Evolutionary conservation across 192 early-diverging fungal species (phyloP), one percentile per base, ranked within the genome.

Genomic region (Rhizoclosmatium sp.): DNA sequence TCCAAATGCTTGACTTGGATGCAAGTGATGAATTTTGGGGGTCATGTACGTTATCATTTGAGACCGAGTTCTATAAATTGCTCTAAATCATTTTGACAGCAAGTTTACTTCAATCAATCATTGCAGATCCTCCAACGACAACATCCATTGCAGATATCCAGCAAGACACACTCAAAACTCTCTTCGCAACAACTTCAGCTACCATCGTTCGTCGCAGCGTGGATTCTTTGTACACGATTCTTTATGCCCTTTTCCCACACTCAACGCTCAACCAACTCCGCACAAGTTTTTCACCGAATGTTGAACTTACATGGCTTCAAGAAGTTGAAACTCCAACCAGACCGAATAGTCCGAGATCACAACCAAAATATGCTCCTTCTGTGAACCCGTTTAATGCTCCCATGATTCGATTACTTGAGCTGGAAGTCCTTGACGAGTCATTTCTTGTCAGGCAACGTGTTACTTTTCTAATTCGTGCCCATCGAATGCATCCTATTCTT

Each of bases 1-100:
- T 76, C 19, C 75, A 76, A 67, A 76, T 76, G 75, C 4, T 40
- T 31, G 75, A 76, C 42, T 76, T 76, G 75, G 75, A 76, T 9
- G 65, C 47, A 16, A 59, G 54, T 2, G 75, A 76, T 67, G 75
- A 76, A 44, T 67, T 65, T 67, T 67, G 61, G 62, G 75, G 75
- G 9, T 10, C 19, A 12, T 45, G 75, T 76, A 64, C 65, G 75
- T 51, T 41, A 45, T 19, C 45, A 23, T 47, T 44, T 62, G 5
- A 39, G 9, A 41, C 9, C 51, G 51, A 54, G 51, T 54, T 54
- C 45, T 69, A 47, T 44, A 47, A 2, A n/a, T 4, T 47, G 31
- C 7, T 7, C 16, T 47, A 3, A 46, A 7, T 9, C 40, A 40
- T 49, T 5, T 4, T 31, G 16, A 48, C 49, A 76, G 75, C 75